These are phyloP conservation scores for Cardamine resedifolia DNA, from an alignment of 345 rosid genomes.

Conservation along the genomic window DNA sequence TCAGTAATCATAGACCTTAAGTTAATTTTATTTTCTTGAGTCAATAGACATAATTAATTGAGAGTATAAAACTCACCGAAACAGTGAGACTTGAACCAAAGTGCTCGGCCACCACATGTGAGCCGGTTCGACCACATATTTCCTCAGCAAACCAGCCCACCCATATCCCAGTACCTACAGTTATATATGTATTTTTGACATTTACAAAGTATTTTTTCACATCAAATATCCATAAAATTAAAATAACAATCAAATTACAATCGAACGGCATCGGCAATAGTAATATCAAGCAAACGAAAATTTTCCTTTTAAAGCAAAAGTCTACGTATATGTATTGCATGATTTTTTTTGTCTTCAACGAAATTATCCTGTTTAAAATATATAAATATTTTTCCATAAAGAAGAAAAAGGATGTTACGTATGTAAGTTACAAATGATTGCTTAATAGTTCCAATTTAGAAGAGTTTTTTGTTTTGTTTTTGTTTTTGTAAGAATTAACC, in stretches of 20 bases:
- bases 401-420: background rate
- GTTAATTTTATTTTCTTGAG: background rate
- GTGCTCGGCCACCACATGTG: slow-evolving; percentile 98
- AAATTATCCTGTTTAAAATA: background rate
- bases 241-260: background rate
- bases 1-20: background rate
- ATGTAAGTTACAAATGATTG: background rate
- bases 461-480: too few species aligned
- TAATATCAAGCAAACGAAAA: background rate
- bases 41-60: background rate
- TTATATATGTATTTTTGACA: too few species aligned
- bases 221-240: background rate
- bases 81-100: slow-evolving; percentile 83
- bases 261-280: too few species aligned
- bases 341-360: background rate
- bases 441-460: background rate
- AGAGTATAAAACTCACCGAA: slow-evolving; percentile 49
- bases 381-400: too few species aligned
- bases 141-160: slow-evolving; percentile 89
- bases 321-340: background rate
- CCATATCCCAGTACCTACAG: slow-evolving; percentile 86
- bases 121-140: slow-evolving; percentile 92
- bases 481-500: background rate
- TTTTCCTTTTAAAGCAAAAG: background rate
- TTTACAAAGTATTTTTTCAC: background rate